Evolutionary conservation across 345 rosid species (phyloP).

Genomic region (Trapa incisa): DNA sequence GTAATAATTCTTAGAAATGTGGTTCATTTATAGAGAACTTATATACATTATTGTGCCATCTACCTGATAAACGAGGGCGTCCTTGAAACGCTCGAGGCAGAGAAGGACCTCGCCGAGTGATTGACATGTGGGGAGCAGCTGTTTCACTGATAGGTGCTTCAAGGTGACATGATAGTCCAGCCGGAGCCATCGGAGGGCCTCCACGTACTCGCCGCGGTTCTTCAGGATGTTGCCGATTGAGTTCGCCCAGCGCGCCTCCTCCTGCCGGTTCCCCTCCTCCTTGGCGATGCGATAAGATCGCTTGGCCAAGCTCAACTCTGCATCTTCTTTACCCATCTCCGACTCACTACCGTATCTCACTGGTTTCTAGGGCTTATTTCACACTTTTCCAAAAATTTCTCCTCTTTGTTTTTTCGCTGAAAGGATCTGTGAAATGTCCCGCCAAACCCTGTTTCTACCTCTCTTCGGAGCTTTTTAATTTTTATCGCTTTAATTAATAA

Average conservation of each 20-base stretch:
- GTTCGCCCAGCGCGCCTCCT: slow-evolving; percentile 96
- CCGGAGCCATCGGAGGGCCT: slow-evolving; percentile 76
- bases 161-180: slow-evolving; percentile 61
- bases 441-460: no score
- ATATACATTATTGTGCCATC: no score
- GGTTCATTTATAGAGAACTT: background rate
- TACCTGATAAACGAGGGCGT: slow-evolving; percentile 31
- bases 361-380: no score
- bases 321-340: slow-evolving; percentile 40
- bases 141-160: slow-evolving; percentile 56
- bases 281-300: slow-evolving; percentile 44
- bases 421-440: no score
- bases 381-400: no score
- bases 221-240: slow-evolving; percentile 64
- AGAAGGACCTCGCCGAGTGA: slow-evolving; percentile 78
- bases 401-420: no score
- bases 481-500: no score
- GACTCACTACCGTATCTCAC: background rate
- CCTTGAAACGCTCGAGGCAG: slow-evolving; percentile 46
- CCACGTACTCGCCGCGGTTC: slow-evolving; percentile 79
- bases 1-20: background rate
- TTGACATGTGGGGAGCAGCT: slow-evolving; percentile 76
- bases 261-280: slow-evolving; percentile 63
- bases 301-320: slow-evolving; percentile 40
- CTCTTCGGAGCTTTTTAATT: no score